Evolutionary conservation across 345 rosid genomes (phyloP), one percentile per base, ranked within the genome.

Genomic region (Eucalyptus pauciflora): DNA sequence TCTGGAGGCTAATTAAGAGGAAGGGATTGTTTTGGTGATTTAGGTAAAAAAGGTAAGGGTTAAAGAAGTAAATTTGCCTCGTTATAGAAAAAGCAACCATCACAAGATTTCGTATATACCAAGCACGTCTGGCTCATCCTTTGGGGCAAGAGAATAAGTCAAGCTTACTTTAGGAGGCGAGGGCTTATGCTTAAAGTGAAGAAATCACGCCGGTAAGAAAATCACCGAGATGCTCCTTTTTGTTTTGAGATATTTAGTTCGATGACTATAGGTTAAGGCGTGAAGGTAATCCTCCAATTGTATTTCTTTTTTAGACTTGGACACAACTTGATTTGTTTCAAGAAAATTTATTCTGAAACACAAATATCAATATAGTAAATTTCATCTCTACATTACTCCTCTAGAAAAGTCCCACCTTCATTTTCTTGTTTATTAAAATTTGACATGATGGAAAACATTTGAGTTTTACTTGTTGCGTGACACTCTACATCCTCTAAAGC

Each of bases 231-330:
- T 6, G 15, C 31, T 60, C 31, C 16, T 27, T 52, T 7, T 18
- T 60, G 31, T 60, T 60, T 5, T 27, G 8, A 27, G 8, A 60
- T 27, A 27, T 60, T 60, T 60, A 7, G 1, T 27, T 60, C 27
- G 16, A 27, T 60, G 31, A 60, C 31, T 12, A 12, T 4, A 60
- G 31, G 4, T 12, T 60, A 1, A 60, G 31, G 1, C 2, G 4
- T 6, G 31, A 60, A 60, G 69, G 3, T 27, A 51, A 18, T 51
- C 54, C 20, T 51, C 54, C 1, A 6, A 51, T 16, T 16, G 0
- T 51, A 51, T 60, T 27, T 13, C 1, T 2, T 60, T 60, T 27
- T 4, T 0, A 0, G 31, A 60, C 1, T 1, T 0, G 10, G 2
- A 60, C 1, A 60, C 0, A 16, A 60, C 4, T 60, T 60, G 31